Conservation (phyloP, 148 eudicot genomes). For the Salicornia ramosissima region DNA sequence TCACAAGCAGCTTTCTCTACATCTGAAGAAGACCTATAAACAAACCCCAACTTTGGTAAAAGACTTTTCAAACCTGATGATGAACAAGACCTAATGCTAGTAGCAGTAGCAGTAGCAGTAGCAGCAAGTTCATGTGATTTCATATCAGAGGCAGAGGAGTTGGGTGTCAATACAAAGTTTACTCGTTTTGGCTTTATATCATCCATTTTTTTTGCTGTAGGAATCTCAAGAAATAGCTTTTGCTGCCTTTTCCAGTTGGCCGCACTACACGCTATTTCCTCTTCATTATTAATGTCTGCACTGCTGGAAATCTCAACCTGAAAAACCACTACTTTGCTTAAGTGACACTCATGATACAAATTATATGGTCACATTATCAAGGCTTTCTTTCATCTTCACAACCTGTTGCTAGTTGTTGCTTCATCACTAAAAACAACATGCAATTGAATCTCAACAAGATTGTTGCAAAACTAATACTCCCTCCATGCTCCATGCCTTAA, state of each 20-base stretch:
- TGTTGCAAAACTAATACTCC: no score
- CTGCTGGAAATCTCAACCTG: conserved; percentile 31
- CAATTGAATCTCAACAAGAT: no score
- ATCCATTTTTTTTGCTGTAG: conserved; percentile 49
- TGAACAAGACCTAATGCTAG: no score
- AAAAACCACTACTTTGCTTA: conserved; percentile 3
- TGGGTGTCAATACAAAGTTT: conserved; percentile 56
- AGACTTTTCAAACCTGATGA: conserved; percentile 49
- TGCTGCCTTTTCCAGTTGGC: conserved; percentile 60
- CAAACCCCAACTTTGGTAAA: conserved; percentile 53
- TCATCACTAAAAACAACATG: no score
- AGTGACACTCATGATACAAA: background rate
- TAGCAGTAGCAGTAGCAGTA: conserved; percentile 44
- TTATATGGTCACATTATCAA: background rate
- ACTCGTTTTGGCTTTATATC: conserved; percentile 63
- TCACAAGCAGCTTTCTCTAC: conserved; percentile 35
- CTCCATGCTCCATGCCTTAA: no score
- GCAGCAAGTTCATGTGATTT: conserved; percentile 48
- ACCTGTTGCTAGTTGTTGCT: no score
- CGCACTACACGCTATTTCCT: conserved; percentile 27
- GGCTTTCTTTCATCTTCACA: no score
- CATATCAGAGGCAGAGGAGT: conserved; percentile 40
- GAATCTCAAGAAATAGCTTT: conserved; percentile 65
- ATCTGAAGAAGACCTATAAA: conserved; percentile 42
- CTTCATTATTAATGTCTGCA: no score